Evolutionary conservation across 805 yeast genomes (phyloP).

Genomic region (Saccharomycopsis capsularis): DNA sequence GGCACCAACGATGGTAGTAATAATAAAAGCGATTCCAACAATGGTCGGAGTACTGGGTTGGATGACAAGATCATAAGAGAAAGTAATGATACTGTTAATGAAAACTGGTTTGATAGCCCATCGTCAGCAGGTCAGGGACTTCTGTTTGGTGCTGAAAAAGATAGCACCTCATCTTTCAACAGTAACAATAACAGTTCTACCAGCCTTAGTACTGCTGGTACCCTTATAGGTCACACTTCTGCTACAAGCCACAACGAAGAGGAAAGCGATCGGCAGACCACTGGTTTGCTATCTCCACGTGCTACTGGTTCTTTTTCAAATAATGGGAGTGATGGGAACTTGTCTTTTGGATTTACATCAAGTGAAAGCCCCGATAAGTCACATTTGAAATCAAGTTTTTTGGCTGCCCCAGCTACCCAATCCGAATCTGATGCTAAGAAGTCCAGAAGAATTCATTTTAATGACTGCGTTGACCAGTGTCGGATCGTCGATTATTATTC

Average conservation of each 20-base stretch:
- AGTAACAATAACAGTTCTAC: not conserved
- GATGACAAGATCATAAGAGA: not conserved
- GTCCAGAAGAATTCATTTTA: conserved; percentile 78
- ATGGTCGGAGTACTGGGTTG: not conserved
- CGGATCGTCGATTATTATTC: conserved; percentile 53
- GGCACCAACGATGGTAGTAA: not conserved
- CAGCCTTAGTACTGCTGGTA: not conserved
- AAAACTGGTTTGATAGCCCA: not conserved
- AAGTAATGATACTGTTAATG: not conserved
- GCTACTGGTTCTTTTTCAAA: not conserved
- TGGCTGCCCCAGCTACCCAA: conserved; percentile 11
- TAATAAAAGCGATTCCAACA: not conserved
- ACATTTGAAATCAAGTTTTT: conserved; percentile 20
- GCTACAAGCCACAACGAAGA: not conserved
- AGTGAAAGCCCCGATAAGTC: too few species aligned
- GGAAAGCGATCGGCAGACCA: not conserved
- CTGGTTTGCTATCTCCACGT: not conserved
- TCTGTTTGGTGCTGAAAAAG: too few species aligned
- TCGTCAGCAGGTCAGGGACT: not conserved
- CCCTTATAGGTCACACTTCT: not conserved
- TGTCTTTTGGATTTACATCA: too few species aligned
- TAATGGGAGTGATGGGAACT: not conserved
- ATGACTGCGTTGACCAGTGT: conserved; percentile 92
- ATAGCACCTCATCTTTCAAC: not conserved
- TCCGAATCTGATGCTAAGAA: conserved; percentile 20